These are phyloP conservation scores for Chalaropsis thielavioides DNA, from an alignment of 2,329 filamentous ascomycete genomes.

Conservation along the genomic window DNA sequence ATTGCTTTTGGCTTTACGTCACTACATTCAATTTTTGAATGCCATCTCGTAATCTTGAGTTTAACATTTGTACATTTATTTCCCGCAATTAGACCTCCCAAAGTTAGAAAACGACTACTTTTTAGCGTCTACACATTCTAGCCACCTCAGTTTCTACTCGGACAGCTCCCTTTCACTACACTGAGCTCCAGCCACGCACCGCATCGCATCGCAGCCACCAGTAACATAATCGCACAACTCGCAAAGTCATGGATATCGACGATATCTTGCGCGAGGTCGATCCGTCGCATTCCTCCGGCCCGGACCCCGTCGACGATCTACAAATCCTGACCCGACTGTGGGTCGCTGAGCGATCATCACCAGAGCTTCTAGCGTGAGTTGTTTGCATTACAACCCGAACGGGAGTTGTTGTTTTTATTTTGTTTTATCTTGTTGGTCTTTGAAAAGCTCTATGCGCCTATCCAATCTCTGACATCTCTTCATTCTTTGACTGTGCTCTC, in stretches of 20 bases:
- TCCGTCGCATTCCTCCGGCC: conserved; percentile 39
- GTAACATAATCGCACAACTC: not conserved
- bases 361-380: conserved; percentile 52
- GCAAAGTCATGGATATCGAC: conserved; percentile 54
- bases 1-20: not conserved
- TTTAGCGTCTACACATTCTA: no score
- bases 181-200: not conserved
- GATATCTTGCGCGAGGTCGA: conserved; percentile 66
- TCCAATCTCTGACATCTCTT: not conserved
- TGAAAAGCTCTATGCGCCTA: not conserved
- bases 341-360: conserved; percentile 80
- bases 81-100: no score
- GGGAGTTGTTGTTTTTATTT: not conserved
- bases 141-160: not conserved
- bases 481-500: conserved; percentile 21
- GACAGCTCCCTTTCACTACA: not conserved
- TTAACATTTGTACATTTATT: no score
- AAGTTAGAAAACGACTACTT: no score
- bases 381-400: no score
- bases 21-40: not conserved
- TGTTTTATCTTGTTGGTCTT: not conserved
- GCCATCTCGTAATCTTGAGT: not conserved
- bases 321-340: conserved; percentile 82
- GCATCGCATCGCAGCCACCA: not conserved
- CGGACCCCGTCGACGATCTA: conserved; percentile 53